A percentile compares a stretch with the other conserved stretches of the same genome.
Conservation (phyloP, 225 moss, liverwort and hornwort genomes). For the Straminergon stramineum region DNA sequence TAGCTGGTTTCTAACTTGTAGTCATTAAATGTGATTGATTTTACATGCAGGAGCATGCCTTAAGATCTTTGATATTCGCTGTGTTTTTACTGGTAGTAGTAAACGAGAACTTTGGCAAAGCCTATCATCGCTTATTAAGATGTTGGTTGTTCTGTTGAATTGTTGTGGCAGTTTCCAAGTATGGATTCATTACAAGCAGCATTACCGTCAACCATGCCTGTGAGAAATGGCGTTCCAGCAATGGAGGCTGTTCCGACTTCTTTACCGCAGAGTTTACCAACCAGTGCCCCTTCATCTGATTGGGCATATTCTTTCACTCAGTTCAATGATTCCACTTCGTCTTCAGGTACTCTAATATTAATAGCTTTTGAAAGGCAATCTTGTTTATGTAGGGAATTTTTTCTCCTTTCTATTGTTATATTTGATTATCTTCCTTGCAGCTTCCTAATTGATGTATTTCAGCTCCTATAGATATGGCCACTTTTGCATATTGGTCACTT, state of each 20-base stretch:
- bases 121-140: not conserved
- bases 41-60: not conserved
- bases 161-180: slow-evolving; percentile 35
- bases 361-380: not conserved
- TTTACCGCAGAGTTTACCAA: not conserved
- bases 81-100: not conserved
- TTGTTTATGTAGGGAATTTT: not conserved
- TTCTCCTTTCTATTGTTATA: not conserved
- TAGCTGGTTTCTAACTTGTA: not conserved
- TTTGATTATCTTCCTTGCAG: not conserved
- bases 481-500: not conserved
- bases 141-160: not conserved
- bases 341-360: slow-evolving; percentile 20
- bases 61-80: not conserved
- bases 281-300: slow-evolving; percentile 16
- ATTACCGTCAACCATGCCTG: slow-evolving; percentile 18
- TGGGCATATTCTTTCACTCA: slow-evolving; percentile 33
- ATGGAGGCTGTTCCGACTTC: slow-evolving; percentile 11
- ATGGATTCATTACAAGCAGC: slow-evolving; percentile 36
- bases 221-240: slow-evolving; percentile 14
- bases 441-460: not conserved
- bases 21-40: not conserved
- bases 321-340: slow-evolving; percentile 13
- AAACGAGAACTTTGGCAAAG: not conserved
- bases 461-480: not conserved